These are phyloP conservation scores for Capsicum rhomboideum DNA, from an alignment of 257 asterid species.

Conservation along the genomic window DNA sequence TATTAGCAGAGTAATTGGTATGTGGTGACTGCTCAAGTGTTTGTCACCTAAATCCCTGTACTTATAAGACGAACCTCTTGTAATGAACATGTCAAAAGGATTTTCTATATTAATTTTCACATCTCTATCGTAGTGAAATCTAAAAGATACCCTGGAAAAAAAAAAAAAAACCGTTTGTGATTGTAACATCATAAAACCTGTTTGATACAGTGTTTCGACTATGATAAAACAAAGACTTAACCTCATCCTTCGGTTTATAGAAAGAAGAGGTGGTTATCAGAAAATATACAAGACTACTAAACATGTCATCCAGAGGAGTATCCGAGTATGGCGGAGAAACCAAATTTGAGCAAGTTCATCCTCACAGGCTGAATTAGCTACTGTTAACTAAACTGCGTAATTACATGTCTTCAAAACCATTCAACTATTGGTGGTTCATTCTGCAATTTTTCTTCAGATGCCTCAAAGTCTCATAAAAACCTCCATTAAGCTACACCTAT, in stretches of 20 bases:
- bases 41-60: not conserved
- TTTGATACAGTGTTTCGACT: not conserved
- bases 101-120: not conserved
- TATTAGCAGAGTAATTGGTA: not conserved
- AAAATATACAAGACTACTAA: not conserved
- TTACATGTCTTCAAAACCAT: not conserved
- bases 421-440: not conserved
- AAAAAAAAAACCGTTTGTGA: too few species aligned
- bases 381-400: not conserved
- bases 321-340: not conserved
- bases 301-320: not conserved
- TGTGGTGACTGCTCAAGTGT: not conserved
- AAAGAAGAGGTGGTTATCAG: not conserved
- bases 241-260: not conserved
- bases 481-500: not conserved
- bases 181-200: not conserved
- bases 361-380: slow-evolving; percentile 1
- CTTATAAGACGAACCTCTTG: not conserved
- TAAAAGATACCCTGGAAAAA: not conserved
- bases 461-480: not conserved
- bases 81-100: not conserved
- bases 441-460: not conserved
- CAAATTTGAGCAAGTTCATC: not conserved
- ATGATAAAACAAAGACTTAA: not conserved
- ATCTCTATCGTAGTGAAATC: not conserved